These are phyloP conservation scores for Cystofilobasidium capitatum DNA, from an alignment of 768 basidiomycete species.

Conservation along the genomic window DNA sequence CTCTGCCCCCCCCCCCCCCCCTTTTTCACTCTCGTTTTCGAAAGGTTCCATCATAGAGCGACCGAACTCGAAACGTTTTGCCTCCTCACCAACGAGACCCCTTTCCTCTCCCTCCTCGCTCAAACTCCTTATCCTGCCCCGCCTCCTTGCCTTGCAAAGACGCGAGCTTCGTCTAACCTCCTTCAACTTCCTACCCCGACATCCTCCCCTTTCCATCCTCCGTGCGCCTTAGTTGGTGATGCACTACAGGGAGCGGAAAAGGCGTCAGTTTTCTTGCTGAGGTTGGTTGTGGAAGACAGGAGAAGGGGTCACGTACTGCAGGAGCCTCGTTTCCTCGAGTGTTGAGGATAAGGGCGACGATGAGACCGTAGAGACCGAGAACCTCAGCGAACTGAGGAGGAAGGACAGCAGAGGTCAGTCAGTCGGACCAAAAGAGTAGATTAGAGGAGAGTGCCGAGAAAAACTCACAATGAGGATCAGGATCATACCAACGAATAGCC, in stretches of 20 bases:
- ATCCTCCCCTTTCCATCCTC: no score
- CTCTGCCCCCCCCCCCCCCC: no score
- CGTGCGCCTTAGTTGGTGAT: background rate
- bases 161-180: no score
- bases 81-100: no score
- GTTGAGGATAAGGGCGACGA: conserved; percentile 94
- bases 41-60: no score
- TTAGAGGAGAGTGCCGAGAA: background rate
- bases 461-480: conserved; percentile 71
- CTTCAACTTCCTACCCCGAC: no score
- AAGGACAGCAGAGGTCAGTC: background rate
- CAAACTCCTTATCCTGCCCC: no score
- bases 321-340: conserved; percentile 40
- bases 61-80: no score
- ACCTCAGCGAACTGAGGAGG: conserved; percentile 40
- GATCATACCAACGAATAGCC: conserved; percentile 93
- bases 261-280: no score
- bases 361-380: conserved; percentile 85
- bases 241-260: conserved; percentile 8
- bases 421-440: background rate
- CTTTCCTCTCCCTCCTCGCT: no score
- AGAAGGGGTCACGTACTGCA: conserved; percentile 4
- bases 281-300: background rate
- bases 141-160: no score
- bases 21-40: no score